Conservation (phyloP, 2,329 filamentous ascomycete genomes). For the Xylogone sp. region DNA sequence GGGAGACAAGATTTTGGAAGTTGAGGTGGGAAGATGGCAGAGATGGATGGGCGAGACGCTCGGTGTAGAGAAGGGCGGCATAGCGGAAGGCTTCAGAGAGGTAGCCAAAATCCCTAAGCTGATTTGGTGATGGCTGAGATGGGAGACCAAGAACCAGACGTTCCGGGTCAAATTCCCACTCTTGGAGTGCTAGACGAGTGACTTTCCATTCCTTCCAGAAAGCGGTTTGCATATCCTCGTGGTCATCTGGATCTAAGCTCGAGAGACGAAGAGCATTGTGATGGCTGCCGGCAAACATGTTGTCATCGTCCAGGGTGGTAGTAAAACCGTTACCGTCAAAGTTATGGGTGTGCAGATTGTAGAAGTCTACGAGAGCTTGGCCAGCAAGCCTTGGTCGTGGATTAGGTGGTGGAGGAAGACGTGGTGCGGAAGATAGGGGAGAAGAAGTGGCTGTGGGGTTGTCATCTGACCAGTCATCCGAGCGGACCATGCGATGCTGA, state of each 20-base stretch:
- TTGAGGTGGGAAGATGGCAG: constrained; percentile 69
- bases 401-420: constrained; percentile 23
- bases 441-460: constrained; percentile 18
- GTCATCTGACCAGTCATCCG: constrained; percentile 47
- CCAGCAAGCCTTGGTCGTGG: constrained; percentile 34
- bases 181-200: constrained; percentile 69
- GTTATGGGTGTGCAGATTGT: constrained; percentile 49
- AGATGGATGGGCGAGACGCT: constrained; percentile 76
- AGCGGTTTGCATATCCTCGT: constrained; percentile 56
- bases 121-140: constrained; percentile 47
- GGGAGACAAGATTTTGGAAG: constrained; percentile 79
- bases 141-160: constrained; percentile 49
- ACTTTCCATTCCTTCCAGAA: constrained; percentile 89
- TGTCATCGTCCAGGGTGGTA: constrained; percentile 51
- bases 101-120: constrained; percentile 71
- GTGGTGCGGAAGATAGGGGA: constrained; percentile 19
- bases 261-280: constrained; percentile 15
- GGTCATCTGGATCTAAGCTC: constrained; percentile 35
- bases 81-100: constrained; percentile 90
- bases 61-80: constrained; percentile 82
- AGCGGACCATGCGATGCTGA: constrained; percentile 58
- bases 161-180: constrained; percentile 70
- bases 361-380: constrained; percentile 42
- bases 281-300: constrained; percentile 33
- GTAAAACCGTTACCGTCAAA: constrained; percentile 68